These are phyloP conservation scores for Tolypocladium sp. DNA, from an alignment of 2,329 filamentous ascomycete genomes.

Conservation along the genomic window DNA sequence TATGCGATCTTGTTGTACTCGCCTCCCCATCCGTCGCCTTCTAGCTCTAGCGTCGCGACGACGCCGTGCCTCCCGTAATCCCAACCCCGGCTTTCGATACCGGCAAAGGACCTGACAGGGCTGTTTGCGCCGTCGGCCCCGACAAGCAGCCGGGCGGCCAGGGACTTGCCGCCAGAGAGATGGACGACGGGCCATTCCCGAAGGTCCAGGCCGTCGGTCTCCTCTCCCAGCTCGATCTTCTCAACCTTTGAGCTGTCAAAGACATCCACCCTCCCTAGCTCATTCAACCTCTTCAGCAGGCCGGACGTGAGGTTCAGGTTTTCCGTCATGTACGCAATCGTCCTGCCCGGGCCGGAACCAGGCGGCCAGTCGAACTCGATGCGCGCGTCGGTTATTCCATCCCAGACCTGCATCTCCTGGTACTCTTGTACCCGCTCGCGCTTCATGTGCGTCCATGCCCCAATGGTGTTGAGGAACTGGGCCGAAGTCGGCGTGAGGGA, in stretches of 20 bases:
- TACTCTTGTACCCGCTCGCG: constrained; percentile 72
- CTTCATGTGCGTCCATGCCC: constrained; percentile 74
- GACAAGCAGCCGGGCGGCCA: constrained; percentile 77
- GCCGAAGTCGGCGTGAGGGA: constrained; percentile 85
- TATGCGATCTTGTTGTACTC: constrained; percentile 67
- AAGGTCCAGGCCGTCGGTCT: constrained; percentile 63
- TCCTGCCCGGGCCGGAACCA: constrained; percentile 38
- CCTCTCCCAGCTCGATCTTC: constrained; percentile 65
- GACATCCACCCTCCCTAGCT: constrained; percentile 59
- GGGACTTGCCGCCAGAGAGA: constrained; percentile 54
- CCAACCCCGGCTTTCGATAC: constrained; percentile 80
- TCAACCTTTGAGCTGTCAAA: constrained; percentile 73
- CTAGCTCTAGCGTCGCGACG: constrained; percentile 76
- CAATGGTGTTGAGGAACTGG: constrained; percentile 72
- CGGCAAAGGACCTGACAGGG: constrained; percentile 81
- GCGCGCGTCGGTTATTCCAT: constrained; percentile 76
- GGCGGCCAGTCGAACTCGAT: constrained; percentile 78
- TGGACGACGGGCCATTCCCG: constrained; percentile 81
- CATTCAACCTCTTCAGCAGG: constrained; percentile 61
- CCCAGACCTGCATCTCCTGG: constrained; percentile 97
- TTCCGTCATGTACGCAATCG: constrained; percentile 94
- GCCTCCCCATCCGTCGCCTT: constrained; percentile 47
- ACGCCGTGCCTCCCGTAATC: constrained; percentile 88
- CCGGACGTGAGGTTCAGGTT: constrained; percentile 82
- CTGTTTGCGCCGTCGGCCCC: constrained; percentile 94